Conservation (phyloP, 495 filamentous ascomycete species). For the Amphirosellinia nigrospora region DNA sequence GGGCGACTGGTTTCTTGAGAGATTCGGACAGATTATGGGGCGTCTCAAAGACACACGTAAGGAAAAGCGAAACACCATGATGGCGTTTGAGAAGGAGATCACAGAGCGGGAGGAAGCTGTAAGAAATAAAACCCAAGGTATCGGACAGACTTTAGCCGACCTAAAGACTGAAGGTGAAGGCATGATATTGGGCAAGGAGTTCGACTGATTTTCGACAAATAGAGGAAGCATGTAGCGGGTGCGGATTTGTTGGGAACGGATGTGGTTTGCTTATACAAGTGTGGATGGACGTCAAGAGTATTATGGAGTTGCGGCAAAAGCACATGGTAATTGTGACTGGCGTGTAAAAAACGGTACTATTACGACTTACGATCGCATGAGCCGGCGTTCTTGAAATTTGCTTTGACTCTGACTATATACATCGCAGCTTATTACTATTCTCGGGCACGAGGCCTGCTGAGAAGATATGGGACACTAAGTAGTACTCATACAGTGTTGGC, state of each 20-base stretch:
- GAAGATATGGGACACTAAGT: background rate
- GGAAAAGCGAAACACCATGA: slow-evolving; percentile 67
- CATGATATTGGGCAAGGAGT: slow-evolving; percentile 62
- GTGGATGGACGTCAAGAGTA: background rate
- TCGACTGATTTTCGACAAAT: slow-evolving; percentile 36
- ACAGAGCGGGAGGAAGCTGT: slow-evolving; percentile 58
- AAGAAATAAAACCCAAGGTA: slow-evolving; percentile 57
- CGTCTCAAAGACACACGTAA: slow-evolving; percentile 68
- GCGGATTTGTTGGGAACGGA: background rate
- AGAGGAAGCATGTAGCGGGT: slow-evolving; percentile 18
- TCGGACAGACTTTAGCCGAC: slow-evolving; percentile 59
- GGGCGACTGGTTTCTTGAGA: slow-evolving; percentile 78
- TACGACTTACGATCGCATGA: slow-evolving; percentile 28
- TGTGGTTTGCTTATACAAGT: slow-evolving; percentile 3
- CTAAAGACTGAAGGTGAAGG: slow-evolving; percentile 61
- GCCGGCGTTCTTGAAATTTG: slow-evolving; percentile 22
- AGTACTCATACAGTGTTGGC: slow-evolving; percentile 10
- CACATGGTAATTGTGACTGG: slow-evolving; percentile 11
- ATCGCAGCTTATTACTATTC: background rate
- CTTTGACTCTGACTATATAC: slow-evolving; percentile 1
- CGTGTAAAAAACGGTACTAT: slow-evolving; percentile 17
- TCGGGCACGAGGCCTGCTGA: background rate
- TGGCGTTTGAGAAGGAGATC: slow-evolving; percentile 72
- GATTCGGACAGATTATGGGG: slow-evolving; percentile 66
- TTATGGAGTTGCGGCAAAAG: slow-evolving; percentile 7